Evolutionary conservation across 2,329 filamentous ascomycete species (phyloP), one percentile per base, ranked within the genome.

Genomic region (Botryotinia globosa): DNA sequence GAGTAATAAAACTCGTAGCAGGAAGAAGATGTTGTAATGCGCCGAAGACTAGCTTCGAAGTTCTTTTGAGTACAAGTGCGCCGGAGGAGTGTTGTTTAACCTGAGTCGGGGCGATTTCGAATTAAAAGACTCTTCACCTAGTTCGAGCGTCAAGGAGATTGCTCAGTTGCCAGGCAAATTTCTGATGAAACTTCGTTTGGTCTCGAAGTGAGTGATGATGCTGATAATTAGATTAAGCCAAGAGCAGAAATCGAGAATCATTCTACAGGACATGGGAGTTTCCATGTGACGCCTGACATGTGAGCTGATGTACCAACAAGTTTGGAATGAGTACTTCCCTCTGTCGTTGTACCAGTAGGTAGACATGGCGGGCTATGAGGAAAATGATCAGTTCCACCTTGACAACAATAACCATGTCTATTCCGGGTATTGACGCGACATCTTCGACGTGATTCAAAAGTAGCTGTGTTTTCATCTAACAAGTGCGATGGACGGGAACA

Each of bases 371-470:
- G 29, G 16, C 1, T 37, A 65, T n/a, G 44, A 65, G 44, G 3
- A 63, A 29, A 1, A 10, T 4, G 3, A 22, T 18, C 5, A 8
- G 6, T 20, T 51, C 1, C 14, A 51, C 32, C 22, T 20, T 37
- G 29, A n/a, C 22, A 45, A 65, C 3, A 37, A 18, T 44, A 2
- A n/a, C 1, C 3, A 51, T 20, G 32, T 51, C 22, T 37, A 1
- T 6, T 10, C n/a, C n/a, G 1, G 7, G 29, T 3, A 0, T 32
- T n/a, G 7, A 22, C 5, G 1, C 18, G 12, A 34, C 32, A n/a
- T 16, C 8, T 12, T 44, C 12, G 7, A 22, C 12, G 20, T 65
- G 22, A 6, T 10, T 25, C 25, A 22, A n/a, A n/a, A 51, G 10
- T 14, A 51, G 22, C 4, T 14, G 22, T 3, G 25, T 51, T 51